phyloP scores from a whole-genome alignment of 176 grass and related monocot genomes.

The Oropetium thomaeum region DNA sequence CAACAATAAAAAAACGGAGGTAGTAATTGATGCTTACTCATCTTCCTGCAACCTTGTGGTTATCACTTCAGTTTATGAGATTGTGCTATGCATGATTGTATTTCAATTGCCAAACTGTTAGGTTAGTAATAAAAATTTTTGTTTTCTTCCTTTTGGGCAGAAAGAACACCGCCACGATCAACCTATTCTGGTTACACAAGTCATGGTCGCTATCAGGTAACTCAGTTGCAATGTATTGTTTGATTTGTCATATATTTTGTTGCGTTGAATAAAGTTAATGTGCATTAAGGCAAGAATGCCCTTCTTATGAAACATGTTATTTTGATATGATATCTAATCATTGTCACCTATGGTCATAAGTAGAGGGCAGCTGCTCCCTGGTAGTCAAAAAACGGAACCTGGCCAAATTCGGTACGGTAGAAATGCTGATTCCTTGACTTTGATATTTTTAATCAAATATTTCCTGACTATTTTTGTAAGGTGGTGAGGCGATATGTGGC shows the following conservation, averaged over 20 bases:
- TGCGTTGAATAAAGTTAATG: background rate
- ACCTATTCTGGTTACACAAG: constrained; percentile 47
- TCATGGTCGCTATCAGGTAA: constrained; percentile 46
- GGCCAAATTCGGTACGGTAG: background rate
- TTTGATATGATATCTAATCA: background rate
- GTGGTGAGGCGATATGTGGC: no score
- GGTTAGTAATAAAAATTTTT: constrained; percentile 22
- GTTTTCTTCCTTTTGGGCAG: constrained; percentile 23
- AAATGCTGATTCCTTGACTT: background rate
- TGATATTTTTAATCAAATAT: background rate
- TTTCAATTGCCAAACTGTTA: constrained; percentile 2
- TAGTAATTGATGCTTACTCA: constrained; percentile 4
- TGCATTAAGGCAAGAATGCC: background rate
- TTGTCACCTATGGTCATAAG: background rate
- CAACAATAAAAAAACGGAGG: no score
- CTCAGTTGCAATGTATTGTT: background rate
- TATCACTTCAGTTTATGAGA: background rate
- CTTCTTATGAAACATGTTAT: background rate
- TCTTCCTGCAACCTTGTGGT: background rate
- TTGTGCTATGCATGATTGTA: background rate
- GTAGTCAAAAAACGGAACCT: background rate
- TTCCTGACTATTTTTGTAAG: no score
- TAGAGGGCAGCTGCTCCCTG: background rate
- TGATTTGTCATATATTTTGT: constrained; percentile 8
- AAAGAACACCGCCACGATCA: constrained; percentile 2